phyloP scores from a whole-genome alignment of 192 early-diverging fungal species.

The Linnemannia elongata region DNA sequence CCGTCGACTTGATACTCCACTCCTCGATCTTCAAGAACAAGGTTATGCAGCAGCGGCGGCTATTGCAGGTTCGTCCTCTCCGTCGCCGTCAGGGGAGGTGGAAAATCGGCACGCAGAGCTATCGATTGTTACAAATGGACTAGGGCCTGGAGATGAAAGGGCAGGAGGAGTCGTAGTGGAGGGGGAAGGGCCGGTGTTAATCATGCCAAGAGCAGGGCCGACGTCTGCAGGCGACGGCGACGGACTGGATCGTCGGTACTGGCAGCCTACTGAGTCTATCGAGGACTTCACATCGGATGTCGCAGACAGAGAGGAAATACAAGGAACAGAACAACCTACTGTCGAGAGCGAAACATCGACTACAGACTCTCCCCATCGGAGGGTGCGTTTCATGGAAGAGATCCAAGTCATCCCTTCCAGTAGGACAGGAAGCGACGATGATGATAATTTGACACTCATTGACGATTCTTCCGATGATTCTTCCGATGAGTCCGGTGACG shows the following conservation, averaged over 20 bases:
- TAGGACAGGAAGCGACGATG: not conserved
- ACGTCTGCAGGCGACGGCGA: too few species aligned
- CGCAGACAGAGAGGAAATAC: not conserved
- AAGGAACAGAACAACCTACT: too few species aligned
- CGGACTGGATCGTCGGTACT: not conserved
- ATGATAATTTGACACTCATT: not conserved
- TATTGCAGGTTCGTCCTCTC: not conserved
- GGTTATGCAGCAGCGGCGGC: not conserved
- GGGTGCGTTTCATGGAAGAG: not conserved
- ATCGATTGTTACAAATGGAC: not conserved
- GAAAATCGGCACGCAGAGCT: not conserved
- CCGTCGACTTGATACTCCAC: not conserved
- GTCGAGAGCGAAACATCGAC: not conserved
- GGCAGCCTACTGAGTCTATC: not conserved
- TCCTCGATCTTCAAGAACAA: slow-evolving; percentile 24
- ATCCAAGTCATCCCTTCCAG: not conserved
- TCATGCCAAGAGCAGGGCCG: not conserved
- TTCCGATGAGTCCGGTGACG: not conserved
- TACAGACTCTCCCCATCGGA: not conserved
- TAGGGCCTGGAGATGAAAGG: not conserved
- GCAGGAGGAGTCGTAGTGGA: not conserved
- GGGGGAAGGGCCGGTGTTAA: not conserved
- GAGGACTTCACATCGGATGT: not conserved
- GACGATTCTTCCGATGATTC: not conserved
- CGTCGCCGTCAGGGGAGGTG: not conserved